Evolutionary conservation across 1,139 yeast species (phyloP), one percentile per base, ranked within the genome.

Genomic region (Saccharomyces hybrid): DNA sequence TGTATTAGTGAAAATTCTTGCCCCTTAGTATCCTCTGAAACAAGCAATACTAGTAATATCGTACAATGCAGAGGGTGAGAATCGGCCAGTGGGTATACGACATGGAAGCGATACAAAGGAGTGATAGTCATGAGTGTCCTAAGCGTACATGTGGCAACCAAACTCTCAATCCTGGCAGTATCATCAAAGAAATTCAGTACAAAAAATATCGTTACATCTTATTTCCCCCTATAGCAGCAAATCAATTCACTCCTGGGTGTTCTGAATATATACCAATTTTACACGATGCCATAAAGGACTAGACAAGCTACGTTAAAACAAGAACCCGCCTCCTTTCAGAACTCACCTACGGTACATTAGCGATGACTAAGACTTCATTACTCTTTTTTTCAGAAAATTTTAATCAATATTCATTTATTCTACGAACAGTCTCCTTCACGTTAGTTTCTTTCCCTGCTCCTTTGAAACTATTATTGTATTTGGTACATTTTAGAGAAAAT

Each of bases 201-300:
- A 25, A 14, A 27, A 13, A 0, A 23, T 25, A 34, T n/a, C 47
- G 52, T 13, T 41, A 50, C 25, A 28, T 34, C 11, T 34, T 50
- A 16, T 50, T 50, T 13, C 52, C 50, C 8, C 38, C 52, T 16
- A 50, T 50, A 4, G 14, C 13, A 23, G 16, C 27, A 11, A 27
- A 34, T 20, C 52, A 50, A 44, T 50, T 47, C 20, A 50, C 8
- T 13, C 48, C 46, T n/a, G 52, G 47, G 20, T 25, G 50, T 5
- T 47, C 28, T 26, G 27, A 27, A 20, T 50, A 41, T 28, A 50
- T 50, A n/a, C 52, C 52, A 9, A 28, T 46, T 26, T 26, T 42
- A 5, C 52, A 50, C 30, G 50, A 50, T 25, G 14, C n/a, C 31
- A 46, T 46, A n/a, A 27, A 14, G 20, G 20, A 46, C 13, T 46